These are phyloP conservation scores for Sporisorium exsertum DNA, from an alignment of 1,284 basidiomycete species.

Conservation along the genomic window DNA sequence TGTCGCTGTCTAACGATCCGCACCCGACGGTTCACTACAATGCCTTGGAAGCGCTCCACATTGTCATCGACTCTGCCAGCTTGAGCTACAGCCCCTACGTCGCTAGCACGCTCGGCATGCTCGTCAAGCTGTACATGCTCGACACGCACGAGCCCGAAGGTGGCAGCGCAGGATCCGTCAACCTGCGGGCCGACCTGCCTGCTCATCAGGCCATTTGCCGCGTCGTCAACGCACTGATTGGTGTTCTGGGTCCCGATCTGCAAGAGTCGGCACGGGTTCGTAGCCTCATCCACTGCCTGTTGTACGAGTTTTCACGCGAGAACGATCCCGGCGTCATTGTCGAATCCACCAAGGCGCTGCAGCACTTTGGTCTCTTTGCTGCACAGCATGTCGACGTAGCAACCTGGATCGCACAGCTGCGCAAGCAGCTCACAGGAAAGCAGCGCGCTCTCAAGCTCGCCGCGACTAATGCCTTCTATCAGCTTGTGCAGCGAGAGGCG, in stretches of 20 bases:
- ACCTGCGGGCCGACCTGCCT: slow-evolving; percentile 88
- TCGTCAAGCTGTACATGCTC: slow-evolving; percentile 88
- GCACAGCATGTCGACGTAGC: slow-evolving; percentile 75
- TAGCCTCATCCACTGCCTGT: slow-evolving; percentile 83
- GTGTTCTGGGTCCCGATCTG: slow-evolving; percentile 93
- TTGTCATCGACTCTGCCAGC: slow-evolving; percentile 91
- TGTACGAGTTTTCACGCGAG: slow-evolving; percentile 86
- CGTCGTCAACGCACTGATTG: slow-evolving; percentile 91
- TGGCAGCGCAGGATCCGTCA: slow-evolving; percentile 80
- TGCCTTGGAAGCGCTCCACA: slow-evolving; percentile 85
- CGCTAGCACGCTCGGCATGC: slow-evolving; percentile 86
- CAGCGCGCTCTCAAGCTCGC: slow-evolving; percentile 84
- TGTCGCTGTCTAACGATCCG: slow-evolving; percentile 94
- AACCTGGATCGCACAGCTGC: slow-evolving; percentile 54
- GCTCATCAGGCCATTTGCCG: slow-evolving; percentile 91
- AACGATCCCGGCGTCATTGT: slow-evolving; percentile 85
- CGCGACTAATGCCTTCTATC: slow-evolving; percentile 93
- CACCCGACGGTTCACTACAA: slow-evolving; percentile 97
- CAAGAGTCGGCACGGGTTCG: slow-evolving; percentile 85
- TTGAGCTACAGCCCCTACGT: slow-evolving; percentile 91
- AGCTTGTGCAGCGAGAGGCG: slow-evolving; percentile 95
- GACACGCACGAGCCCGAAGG: slow-evolving; percentile 95
- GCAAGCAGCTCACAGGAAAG: slow-evolving; percentile 46
- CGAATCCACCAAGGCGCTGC: slow-evolving; percentile 93
- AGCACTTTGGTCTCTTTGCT: slow-evolving; percentile 96